Evolutionary conservation across 805 yeast genomes (phyloP).

Genomic region (Saccharomycopsis malanga): DNA sequence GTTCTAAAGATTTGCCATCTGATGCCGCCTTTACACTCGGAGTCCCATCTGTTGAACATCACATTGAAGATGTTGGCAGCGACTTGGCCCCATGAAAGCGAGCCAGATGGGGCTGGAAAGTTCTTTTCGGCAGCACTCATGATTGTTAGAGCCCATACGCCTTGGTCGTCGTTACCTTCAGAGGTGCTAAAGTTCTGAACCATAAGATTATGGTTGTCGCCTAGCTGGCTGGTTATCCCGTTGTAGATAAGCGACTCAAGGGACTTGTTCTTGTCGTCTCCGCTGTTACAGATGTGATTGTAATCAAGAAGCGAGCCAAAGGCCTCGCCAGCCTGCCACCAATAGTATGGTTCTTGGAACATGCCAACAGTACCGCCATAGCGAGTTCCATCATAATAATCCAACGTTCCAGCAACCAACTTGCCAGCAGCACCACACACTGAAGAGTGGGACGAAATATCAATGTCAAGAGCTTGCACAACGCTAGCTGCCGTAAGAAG

Average conservation of each 20-base stretch:
- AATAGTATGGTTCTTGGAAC: conserved; percentile 40
- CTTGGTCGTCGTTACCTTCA: conserved; percentile 48
- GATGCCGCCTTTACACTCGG: conserved; percentile 52
- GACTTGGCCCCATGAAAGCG: conserved; percentile 28
- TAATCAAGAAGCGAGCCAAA: conserved; percentile 41
- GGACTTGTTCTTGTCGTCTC: conserved; percentile 26
- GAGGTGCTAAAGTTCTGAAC: conserved; percentile 41
- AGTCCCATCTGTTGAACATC: conserved; percentile 52
- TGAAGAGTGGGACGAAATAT: conserved; percentile 27
- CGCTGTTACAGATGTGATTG: conserved; percentile 30
- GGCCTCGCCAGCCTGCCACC: conserved; percentile 50
- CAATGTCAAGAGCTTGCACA: conserved; percentile 28
- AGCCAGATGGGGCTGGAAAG: conserved; percentile 31
- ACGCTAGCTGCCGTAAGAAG: background rate
- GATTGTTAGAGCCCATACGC: conserved; percentile 44
- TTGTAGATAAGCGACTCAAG: conserved; percentile 29
- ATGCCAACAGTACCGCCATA: conserved; percentile 42
- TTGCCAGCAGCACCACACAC: conserved; percentile 36
- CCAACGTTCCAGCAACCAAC: conserved; percentile 35
- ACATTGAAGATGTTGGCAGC: conserved; percentile 31
- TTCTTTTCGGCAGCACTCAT: conserved; percentile 42
- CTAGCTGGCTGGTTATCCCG: conserved; percentile 40
- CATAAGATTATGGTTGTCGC: conserved; percentile 35
- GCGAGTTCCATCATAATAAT: conserved; percentile 38
- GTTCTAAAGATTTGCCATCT: conserved; percentile 68